Base-by-base conservation (phyloP, 352 stramenopile species). In the Globisporangium apiculatum region DNA sequence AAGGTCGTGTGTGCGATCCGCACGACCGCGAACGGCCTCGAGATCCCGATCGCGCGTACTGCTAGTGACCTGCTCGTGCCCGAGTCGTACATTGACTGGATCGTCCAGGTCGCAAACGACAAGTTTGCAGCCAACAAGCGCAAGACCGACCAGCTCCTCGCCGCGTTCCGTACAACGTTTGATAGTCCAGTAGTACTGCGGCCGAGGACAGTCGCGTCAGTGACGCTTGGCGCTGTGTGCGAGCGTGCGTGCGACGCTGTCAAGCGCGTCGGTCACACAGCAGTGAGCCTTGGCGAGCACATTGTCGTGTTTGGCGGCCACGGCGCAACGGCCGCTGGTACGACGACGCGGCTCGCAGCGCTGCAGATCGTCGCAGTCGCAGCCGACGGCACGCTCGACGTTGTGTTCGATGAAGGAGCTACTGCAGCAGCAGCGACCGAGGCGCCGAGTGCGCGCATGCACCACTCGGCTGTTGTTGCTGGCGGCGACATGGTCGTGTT, bases 1-100 rank as follows among this genome's bases (percentile, higher is more conserved):
- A 93, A 91, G 53, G 81, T 94, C 41, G 92, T 96, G 80, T 91
- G 93, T 36, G 89, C 89, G 18, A 96, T 97, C 58, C 85, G 90
- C 41, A 97, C 89, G 37, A 90, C 75, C 10, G 76, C 87, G 10
- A 95, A 96, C 42, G 69, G 74, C 7, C 74, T 97, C 56, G 87
- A 97, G 66, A 91, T 96, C 49, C 90, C 90, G 11, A 71, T 97
- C 12, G 75, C 82, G 50, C 68, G 73, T 17, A 58, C 58, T 12
- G 67, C 64, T 0, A 41, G 76, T 9, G 53, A 79, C 0, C 51
- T 97, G 40, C 56, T 96, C 14, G 74, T 91, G 24, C 73, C 79
- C 37, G 75, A 88, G 38, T 58, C 61, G 5, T 94, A 94, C 53
- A 62, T 97, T 12, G 53, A 60, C 24, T 90, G 79, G 79, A 79